Evolutionary conservation across 2,329 filamentous ascomycete genomes (phyloP).

Genomic region (Arthroderma sp.): DNA sequence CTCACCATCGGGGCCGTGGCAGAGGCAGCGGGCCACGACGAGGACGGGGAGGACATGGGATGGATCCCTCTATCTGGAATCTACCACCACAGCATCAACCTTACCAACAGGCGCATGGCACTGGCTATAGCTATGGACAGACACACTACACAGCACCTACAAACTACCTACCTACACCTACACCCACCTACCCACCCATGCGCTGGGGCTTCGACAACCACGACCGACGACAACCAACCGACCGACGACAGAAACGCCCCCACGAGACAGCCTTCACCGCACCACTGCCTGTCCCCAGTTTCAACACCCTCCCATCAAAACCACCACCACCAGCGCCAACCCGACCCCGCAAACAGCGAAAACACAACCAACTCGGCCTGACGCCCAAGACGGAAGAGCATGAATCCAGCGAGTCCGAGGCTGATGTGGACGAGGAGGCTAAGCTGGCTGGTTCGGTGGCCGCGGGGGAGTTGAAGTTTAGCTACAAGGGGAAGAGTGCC

Average conservation of each 20-base stretch:
- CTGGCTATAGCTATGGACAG: too few species aligned
- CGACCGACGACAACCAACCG: neutral
- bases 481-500: constrained; percentile 45
- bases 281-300: constrained; percentile 35
- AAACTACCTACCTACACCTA: too few species aligned
- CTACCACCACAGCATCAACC: too few species aligned
- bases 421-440: constrained; percentile 36
- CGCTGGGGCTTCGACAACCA: constrained; percentile 1
- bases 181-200: neutral
- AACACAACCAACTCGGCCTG: constrained; percentile 37
- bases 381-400: constrained; percentile 36
- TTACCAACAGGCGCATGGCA: too few species aligned
- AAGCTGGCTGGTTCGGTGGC: constrained; percentile 23
- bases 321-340: constrained; percentile 27
- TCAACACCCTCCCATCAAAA: constrained; percentile 33
- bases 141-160: too few species aligned
- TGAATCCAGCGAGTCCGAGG: constrained; percentile 36
- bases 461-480: constrained; percentile 35
- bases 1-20: neutral
- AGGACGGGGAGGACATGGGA: neutral
- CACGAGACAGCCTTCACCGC: constrained; percentile 21
- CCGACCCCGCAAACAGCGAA: constrained; percentile 30
- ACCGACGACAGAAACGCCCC: neutral
- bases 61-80: too few species aligned
- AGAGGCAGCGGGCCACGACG: neutral